Percentiles rank a stretch among this genome's conserved stretches.
Evolutionary conservation across 331 rosid genomes (phyloP).

Genomic region (Pyracantha coccinea): DNA sequence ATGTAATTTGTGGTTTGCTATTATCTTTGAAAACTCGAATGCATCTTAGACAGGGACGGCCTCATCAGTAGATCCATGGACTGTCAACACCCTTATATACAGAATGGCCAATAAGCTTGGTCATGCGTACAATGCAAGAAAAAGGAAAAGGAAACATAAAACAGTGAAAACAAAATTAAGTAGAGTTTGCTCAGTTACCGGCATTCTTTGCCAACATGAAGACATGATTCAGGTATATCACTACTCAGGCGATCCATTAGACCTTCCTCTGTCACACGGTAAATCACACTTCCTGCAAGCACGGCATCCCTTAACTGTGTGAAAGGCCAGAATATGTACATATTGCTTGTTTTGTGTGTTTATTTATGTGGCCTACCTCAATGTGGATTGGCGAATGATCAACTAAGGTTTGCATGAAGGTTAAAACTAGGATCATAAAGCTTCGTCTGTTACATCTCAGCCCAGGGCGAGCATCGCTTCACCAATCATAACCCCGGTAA

Average conservation of each 20-base stretch:
- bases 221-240: conserved; percentile 57
- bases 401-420: background rate
- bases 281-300: conserved; percentile 28
- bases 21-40: conserved; percentile 40
- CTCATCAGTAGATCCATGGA: conserved; percentile 58
- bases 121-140: background rate
- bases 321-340: background rate
- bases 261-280: conserved; percentile 49
- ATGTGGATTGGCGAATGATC: background rate
- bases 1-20: conserved; percentile 57
- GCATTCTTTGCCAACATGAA: conserved; percentile 61
- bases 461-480: too few relatives aligned
- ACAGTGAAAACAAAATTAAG: background rate
- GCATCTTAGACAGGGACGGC: conserved; percentile 44
- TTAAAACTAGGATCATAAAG: background rate
- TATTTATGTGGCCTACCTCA: background rate
- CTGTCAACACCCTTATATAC: conserved; percentile 55
- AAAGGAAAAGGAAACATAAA: background rate
- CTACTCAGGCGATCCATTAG: conserved; percentile 55
- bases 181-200: conserved; percentile 21
- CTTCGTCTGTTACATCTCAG: background rate
- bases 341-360: background rate
- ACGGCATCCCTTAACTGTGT: background rate
- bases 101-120: background rate
- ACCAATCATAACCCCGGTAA: too few relatives aligned